phyloP scores from a whole-genome alignment of 768 basidiomycete genomes.

The Boletus fagicola region DNA sequence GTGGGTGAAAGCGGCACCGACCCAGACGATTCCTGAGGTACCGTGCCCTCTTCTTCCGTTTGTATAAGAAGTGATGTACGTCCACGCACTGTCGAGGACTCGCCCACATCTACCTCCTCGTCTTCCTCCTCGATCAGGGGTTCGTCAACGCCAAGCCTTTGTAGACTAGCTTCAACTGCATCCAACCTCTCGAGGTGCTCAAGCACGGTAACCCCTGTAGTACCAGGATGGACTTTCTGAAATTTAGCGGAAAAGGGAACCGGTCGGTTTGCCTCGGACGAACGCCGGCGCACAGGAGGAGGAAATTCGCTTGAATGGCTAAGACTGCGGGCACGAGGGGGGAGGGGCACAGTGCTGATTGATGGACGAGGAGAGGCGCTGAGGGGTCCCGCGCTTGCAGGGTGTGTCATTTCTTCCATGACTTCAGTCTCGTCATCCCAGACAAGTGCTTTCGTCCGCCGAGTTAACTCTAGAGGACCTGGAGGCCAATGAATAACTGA shows the following conservation, averaged over 20 bases:
- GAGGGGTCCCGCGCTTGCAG: constrained; percentile 35
- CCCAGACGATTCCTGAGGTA: constrained; percentile 22
- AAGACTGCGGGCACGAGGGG: constrained; percentile 54
- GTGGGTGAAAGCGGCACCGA: constrained; percentile 53
- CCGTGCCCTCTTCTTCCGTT: constrained; percentile 27
- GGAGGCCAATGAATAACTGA: constrained; percentile 10
- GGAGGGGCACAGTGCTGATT: constrained; percentile 58
- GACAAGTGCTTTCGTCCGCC: constrained; percentile 76
- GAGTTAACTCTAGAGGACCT: constrained; percentile 90
- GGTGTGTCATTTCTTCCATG: constrained; percentile 46
- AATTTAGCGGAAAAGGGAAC: constrained; percentile 85
- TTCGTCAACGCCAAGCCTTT: constrained; percentile 65
- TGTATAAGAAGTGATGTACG: constrained; percentile 26
- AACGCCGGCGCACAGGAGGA: constrained; percentile 62
- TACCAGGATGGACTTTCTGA: constrained; percentile 78
- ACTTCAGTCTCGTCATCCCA: constrained; percentile 87
- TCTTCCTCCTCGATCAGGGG: constrained; percentile 50
- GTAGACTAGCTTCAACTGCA: constrained; percentile 74
- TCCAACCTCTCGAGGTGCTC: constrained; percentile 85
- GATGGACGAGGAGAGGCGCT: constrained; percentile 58
- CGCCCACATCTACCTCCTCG: constrained; percentile 64
- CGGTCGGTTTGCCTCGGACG: constrained; percentile 65
- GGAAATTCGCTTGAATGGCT: constrained; percentile 67
- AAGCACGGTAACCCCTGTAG: constrained; percentile 81
- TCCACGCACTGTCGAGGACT: constrained; percentile 34